Evolutionary conservation across 345 rosid species (phyloP), one percentile per base, ranked within the genome.

Genomic region (Hypericum androsaemum): DNA sequence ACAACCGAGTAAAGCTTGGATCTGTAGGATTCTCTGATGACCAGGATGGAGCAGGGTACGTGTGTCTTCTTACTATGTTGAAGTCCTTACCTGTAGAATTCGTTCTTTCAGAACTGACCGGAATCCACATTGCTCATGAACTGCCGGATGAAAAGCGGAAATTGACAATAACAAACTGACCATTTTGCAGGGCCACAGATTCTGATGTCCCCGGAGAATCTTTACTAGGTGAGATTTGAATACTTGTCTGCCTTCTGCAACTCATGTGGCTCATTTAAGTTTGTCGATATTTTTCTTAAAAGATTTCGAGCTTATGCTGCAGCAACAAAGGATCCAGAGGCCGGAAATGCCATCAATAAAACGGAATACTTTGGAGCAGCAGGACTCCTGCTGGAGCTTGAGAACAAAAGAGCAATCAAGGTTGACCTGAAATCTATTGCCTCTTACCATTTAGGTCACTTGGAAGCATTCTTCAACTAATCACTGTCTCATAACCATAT

Each of bases 1-100:
- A 89, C 60, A 78, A 80, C 42, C 74, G 60, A 63, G 76, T 60
- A 8, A 89, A 86, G 65, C 89, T 86, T 52, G 61, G 54, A 41
- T 60, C 53, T 41, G 68, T 64, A n/a, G n/a, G n/a, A 44, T 56
- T 70, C 10, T 52, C 49, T 57, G 71, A 61, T 53, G 43, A 47
- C 13, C 68, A 62, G 56, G 45, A 41, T 43, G 69, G 40, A 15
- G 54, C 60, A 42, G 64, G 55, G 80, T 75, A 80, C 44, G 5
- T 41, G 15, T 59, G 57, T 37, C 16, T 43, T 2, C 64, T 78
- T 80, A 52, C 60, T 49, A 28, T 49, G 61, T 7, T 57, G 54
- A 53, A 52, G 61, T 11, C 37, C 77, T 14, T 56, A 49, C 15
- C 32, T 64, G 8, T 37, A 52, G 8, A 71, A 57, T 35, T 64